Evolutionary conservation across 1,139 yeast genomes (phyloP), one percentile per base, ranked within the genome.

Genomic region (Scheffersomyces insectosa): DNA sequence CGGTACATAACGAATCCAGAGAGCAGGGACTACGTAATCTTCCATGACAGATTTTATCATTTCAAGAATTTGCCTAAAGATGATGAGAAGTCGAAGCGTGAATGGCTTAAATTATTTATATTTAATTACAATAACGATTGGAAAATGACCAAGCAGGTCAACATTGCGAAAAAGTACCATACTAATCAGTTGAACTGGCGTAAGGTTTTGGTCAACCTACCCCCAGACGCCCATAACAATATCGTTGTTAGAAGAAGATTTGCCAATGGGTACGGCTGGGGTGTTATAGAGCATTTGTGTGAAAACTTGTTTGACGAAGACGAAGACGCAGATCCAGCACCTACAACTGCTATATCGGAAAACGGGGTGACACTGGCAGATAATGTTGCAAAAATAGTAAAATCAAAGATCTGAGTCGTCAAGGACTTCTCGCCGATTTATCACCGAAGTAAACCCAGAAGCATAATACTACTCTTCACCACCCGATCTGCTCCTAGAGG

Each of bases 1-100:
- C 50, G 58, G 9, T 74, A 55, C 47, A 59, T 75, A 11, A 47
- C 62, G 33, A 55, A 68, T 16, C 80, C 80, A 0, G 63, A 60
- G 0, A 47, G 68, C 1, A 69, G 96, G 33, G 66, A 70, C 25
- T 78, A 77, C 30, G 75, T 79, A 1, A 82, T 88, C 9, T 72
- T 93, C 52, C 99, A 93, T 61, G 99, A 93, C 59, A 81, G 85
- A 52, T 69, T 81, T 20, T 93, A 93, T 62, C 71, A 67, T 31
- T 86, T 82, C 45, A 64, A 71, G 3, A 87, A 85, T 52, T 63
- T 86, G 2, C 96, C 96, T 11, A 41, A 45, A 13, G 41, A 41
- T 25, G 34, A 39, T 9, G 39, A 16, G 2, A 46, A 48, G 15
- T 31, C 34, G 23, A 41, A 36, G 33, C 15, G 40, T 5, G 38